Base-by-base conservation (phyloP, 2,329 filamentous ascomycete genomes). In the Fusarium sp. region DNA sequence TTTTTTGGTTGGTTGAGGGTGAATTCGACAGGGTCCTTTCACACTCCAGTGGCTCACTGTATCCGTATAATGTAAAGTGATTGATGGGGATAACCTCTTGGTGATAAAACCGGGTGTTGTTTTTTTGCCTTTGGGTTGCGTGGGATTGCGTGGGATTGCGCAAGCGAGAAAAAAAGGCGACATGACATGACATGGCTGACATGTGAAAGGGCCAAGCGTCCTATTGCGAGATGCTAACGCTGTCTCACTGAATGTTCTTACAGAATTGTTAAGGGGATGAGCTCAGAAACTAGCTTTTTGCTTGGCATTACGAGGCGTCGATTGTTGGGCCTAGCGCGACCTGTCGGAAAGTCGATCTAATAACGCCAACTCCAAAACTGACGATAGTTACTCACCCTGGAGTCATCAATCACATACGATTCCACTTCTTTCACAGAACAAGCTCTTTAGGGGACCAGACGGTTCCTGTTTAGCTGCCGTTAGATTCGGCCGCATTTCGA, bases 1-100 rank as follows among this genome's bases (percentile, higher is more conserved):
- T 49, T 20, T 48, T 49, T n/a, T 67, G 46, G 49, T 68, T 67
- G 65, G 64, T 60, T 56, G 58, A 41, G 48, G 65, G 20, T 44
- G 17, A 30, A 30, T 49, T 17, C 15, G 41, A 43, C 56, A 56
- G 51, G 61, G 59, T 46, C 48, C 45, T 47, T 40, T 11, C n/a
- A 11, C 20, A n/a, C 49, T 35, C 30, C 3, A 56, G 22, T 45
- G 9, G 6, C 20, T 32, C 20, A 35, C 9, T 25, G 27, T n/a
- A 25, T 15, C 9, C 19, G 27, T n/a, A 20, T 19, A 40, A 37
- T 32, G 46, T 39, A 15, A 43, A 56, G 46, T 56, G 46, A 41
- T 46, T 56, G 46, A 52, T 37, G 55, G 10, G 48, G 49, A 57
- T 32, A 45, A 22, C 37, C 15, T 56, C 27, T 23, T 39, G 17